Conservation (phyloP, 2,329 filamentous ascomycete species). For the Alternaria arbusti region DNA sequence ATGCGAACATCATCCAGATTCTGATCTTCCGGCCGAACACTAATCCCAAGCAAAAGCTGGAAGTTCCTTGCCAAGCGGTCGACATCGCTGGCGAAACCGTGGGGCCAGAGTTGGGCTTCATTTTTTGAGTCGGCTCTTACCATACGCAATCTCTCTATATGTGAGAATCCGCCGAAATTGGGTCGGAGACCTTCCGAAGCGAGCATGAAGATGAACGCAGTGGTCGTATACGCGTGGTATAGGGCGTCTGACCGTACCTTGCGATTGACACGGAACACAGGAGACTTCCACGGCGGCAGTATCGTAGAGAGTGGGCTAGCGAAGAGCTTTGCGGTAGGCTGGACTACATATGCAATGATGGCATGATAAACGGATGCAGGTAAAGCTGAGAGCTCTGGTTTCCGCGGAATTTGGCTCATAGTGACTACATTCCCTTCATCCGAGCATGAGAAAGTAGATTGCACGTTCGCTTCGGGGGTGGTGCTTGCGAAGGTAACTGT, state of each 20-base stretch:
- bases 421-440: not conserved
- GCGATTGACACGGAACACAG: not conserved
- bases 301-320: not conserved
- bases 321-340: not conserved
- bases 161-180: not conserved
- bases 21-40: not conserved
- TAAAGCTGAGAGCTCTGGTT: not conserved
- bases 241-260: not conserved
- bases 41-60: not conserved
- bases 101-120: not conserved
- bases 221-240: not conserved
- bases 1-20: not conserved
- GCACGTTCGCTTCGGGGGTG: not conserved
- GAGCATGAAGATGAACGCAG: not conserved
- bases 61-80: not conserved
- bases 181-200: not conserved
- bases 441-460: not conserved
- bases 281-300: not conserved
- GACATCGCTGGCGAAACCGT: not conserved
- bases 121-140: not conserved
- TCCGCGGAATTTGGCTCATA: not conserved
- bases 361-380: not conserved
- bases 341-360: not conserved
- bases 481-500: not conserved
- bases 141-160: not conserved